A percentile compares a stretch with the other conserved stretches of the same genome.
phyloP scores from a whole-genome alignment of 495 filamentous ascomycete genomes.

The Tetracladium marchalianum region DNA sequence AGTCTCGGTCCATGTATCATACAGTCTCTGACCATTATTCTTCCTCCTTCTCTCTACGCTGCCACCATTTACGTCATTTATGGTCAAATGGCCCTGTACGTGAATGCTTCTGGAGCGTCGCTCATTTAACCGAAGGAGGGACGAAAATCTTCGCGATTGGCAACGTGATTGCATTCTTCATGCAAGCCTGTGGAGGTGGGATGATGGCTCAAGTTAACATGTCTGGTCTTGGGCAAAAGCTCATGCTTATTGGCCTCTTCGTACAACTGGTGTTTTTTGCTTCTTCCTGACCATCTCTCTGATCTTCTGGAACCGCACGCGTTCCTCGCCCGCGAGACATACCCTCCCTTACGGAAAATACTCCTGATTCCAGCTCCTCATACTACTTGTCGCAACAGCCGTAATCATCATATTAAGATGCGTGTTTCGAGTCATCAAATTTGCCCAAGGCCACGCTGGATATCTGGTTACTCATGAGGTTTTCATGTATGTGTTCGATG shows the following conservation, averaged over 20 bases:
- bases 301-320: conserved; percentile 23
- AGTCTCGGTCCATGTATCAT: conserved; percentile 33
- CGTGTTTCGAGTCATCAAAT: conserved; percentile 45
- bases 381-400: conserved; percentile 38
- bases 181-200: conserved; percentile 27
- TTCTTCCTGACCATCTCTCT: conserved; percentile 38
- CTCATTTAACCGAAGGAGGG: conserved; percentile 26
- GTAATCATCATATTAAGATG: conserved; percentile 49
- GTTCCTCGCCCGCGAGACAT: conserved; percentile 3
- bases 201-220: conserved; percentile 27
- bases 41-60: conserved; percentile 42
- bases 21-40: conserved; percentile 33
- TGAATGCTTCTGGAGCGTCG: conserved; percentile 31
- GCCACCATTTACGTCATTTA: conserved; percentile 46
- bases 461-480: neutral
- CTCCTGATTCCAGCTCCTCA: conserved; percentile 41
- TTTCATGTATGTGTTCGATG: neutral
- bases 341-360: conserved; percentile 9
- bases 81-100: conserved; percentile 32
- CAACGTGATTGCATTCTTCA: conserved; percentile 30
- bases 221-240: conserved; percentile 26
- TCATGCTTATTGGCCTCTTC: conserved; percentile 32
- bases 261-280: conserved; percentile 39
- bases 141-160: conserved; percentile 35
- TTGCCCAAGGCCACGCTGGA: neutral